phyloP scores from a whole-genome alignment of 2,329 filamentous ascomycete genomes.

The Sporothrix humicola region DNA sequence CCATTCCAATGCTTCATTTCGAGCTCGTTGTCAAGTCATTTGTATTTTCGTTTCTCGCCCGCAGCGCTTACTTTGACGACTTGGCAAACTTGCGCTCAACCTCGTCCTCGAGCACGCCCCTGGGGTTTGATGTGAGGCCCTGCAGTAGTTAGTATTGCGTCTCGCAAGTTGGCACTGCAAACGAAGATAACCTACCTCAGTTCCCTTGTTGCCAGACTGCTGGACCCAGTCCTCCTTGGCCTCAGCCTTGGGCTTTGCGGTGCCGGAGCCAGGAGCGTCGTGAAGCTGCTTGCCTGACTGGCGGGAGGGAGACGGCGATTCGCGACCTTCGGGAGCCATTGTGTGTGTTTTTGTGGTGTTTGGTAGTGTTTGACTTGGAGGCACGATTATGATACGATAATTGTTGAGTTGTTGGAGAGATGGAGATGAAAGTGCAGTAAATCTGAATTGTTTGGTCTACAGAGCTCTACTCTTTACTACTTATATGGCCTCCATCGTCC shows the following conservation, averaged over 20 bases:
- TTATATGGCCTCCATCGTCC: background rate
- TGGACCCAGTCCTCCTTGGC: conserved; percentile 51
- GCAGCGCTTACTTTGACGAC: conserved; percentile 38
- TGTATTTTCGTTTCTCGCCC: background rate
- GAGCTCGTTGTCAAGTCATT: background rate
- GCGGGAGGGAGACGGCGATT: conserved; percentile 76
- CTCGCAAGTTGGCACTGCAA: background rate
- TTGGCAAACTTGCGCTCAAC: conserved; percentile 67
- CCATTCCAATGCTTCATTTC: background rate
- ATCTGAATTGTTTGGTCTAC: background rate
- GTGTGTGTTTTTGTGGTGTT: conserved; percentile 32
- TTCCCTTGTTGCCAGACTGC: conserved; percentile 25
- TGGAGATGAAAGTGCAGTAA: no score
- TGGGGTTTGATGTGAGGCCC: conserved; percentile 67
- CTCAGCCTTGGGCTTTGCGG: conserved; percentile 58
- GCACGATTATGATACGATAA: background rate
- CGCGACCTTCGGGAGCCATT: conserved; percentile 69
- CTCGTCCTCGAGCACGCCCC: conserved; percentile 65
- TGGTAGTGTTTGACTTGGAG: background rate
- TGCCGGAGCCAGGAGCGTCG: conserved; percentile 61
- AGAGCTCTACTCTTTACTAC: background rate
- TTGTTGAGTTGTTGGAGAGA: background rate
- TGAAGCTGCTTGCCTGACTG: conserved; percentile 70
- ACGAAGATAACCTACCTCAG: conserved; percentile 24
- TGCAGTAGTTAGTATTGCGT: background rate